phyloP scores from a whole-genome alignment of 805 yeast species.

The Lachancea dasiensis region DNA sequence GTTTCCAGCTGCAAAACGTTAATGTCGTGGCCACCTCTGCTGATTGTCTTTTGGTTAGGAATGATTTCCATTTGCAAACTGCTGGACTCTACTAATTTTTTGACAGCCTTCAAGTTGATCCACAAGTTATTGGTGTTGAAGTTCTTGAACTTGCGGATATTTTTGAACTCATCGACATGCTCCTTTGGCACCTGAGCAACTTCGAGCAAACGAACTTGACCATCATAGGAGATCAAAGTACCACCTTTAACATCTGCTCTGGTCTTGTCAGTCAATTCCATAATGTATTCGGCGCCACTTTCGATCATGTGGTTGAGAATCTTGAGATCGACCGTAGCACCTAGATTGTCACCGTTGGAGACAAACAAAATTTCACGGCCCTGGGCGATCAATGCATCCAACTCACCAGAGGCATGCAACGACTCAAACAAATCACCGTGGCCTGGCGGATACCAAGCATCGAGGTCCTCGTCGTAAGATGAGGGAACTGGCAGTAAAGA shows the following conservation, averaged over 20 bases:
- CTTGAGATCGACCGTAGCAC: conserved; percentile 93
- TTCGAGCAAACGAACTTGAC: conserved; percentile 88
- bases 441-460: conserved; percentile 99
- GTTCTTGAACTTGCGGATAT: conserved; percentile 95
- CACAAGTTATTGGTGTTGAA: conserved; percentile 98
- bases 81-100: conserved; percentile 80
- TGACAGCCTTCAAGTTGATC: conserved; percentile 92
- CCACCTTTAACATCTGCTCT: conserved; percentile 99
- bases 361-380: conserved; percentile 95
- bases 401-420: conserved; percentile 81
- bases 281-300: conserved; percentile 86
- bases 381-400: conserved; percentile 80
- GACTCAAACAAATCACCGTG: conserved; percentile 97
- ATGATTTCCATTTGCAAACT: conserved; percentile 87
- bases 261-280: conserved; percentile 98
- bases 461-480: conserved; percentile 61
- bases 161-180: conserved; percentile 96
- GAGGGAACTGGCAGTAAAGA: conserved; percentile 94
- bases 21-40: conserved; percentile 67
- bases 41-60: conserved; percentile 85
- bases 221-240: conserved; percentile 93
- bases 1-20: conserved; percentile 94
- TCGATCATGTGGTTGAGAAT: conserved; percentile 90
- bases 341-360: conserved; percentile 96
- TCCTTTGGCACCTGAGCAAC: conserved; percentile 98